Conservation (phyloP, 129 eudicot genomes). For the Saposhnikovia divaricata region DNA sequence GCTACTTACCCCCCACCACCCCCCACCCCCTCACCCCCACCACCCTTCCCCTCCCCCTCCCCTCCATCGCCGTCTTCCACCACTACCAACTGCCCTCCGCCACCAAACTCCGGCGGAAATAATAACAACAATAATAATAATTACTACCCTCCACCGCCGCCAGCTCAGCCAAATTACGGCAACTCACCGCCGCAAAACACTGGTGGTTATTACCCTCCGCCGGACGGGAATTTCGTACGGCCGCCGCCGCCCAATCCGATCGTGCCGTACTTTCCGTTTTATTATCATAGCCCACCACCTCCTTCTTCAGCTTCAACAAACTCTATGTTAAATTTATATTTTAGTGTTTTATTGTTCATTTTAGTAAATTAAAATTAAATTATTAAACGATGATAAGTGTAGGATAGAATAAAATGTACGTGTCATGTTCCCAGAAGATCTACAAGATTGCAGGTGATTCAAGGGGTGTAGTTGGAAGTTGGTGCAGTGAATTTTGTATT, state of each 20-base stretch:
- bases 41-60: slow-evolving; percentile 16
- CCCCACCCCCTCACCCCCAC: slow-evolving; percentile 37
- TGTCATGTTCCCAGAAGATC: slow-evolving; percentile 41
- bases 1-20: slow-evolving; percentile 25
- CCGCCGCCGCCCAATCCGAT: slow-evolving; percentile 95
- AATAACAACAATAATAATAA: background rate
- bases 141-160: slow-evolving; percentile 39
- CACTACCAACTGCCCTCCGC: slow-evolving; percentile 45
- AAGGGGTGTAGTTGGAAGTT: background rate
- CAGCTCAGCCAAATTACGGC: slow-evolving; percentile 24
- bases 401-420: slow-evolving; percentile 7
- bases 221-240: slow-evolving; percentile 25
- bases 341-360: background rate
- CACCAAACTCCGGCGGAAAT: slow-evolving; percentile 17
- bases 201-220: slow-evolving; percentile 27
- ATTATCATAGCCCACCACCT: slow-evolving; percentile 76
- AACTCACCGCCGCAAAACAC: slow-evolving; percentile 27
- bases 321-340: background rate
- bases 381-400: too few species aligned
- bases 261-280: slow-evolving; percentile 80
- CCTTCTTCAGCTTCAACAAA: slow-evolving; percentile 25
- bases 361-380: background rate
- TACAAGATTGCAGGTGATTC: slow-evolving; percentile 14
- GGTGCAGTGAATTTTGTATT: background rate
- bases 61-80: slow-evolving; percentile 48